These are phyloP conservation scores for Ustilago vetiveriae DNA, from an alignment of 1,284 basidiomycete genomes.

Conservation along the genomic window DNA sequence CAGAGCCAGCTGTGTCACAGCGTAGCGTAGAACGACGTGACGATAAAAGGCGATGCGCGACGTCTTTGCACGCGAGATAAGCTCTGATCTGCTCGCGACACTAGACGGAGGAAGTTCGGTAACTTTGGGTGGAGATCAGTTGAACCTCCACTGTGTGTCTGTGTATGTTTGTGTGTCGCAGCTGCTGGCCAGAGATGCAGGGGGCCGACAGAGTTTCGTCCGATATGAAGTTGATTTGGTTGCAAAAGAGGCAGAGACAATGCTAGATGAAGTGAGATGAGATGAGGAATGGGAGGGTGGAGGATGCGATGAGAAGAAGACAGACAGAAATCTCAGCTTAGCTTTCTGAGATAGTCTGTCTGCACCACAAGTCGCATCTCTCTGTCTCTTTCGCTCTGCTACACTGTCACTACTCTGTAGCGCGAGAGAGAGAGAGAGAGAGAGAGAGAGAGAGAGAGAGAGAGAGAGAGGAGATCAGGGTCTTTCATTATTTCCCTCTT, in stretches of 20 bases:
- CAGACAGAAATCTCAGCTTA: neutral
- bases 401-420: no score
- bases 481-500: no score
- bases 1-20: conserved; percentile 2
- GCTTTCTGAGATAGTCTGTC: no score
- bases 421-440: no score
- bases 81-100: neutral
- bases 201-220: neutral
- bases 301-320: neutral
- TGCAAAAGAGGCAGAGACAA: neutral
- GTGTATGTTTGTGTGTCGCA: neutral
- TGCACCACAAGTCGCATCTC: no score
- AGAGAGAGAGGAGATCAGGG: neutral
- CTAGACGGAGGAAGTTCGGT: neutral
- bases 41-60: neutral
- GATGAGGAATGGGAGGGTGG: neutral
- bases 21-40: neutral
- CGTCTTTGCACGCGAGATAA: neutral
- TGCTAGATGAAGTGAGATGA: neutral
- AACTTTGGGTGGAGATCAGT: no score
- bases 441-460: neutral
- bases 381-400: no score
- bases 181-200: neutral
- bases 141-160: conserved; percentile 4
- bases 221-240: neutral